Evolutionary conservation across 257 asterid genomes (phyloP), one percentile per base, ranked within the genome.

Genomic region (Nicotiana noctiflora): DNA sequence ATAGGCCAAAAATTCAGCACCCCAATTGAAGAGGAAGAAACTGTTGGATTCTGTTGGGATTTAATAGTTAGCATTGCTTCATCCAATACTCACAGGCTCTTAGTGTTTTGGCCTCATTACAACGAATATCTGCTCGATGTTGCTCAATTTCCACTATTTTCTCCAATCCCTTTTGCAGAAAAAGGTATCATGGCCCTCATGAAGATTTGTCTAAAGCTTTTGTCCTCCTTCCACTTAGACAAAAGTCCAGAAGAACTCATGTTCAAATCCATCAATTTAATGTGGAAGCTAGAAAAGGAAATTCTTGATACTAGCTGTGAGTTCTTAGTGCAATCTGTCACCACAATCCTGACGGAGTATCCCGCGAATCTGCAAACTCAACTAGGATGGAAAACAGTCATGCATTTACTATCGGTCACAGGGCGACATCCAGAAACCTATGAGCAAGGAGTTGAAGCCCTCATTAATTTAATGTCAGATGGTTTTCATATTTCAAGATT

Each of bases 401-500:
- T 95, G 29, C 97, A 95, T 81, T 84, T 95, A 79, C 83, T 96
- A 14, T 91, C 97, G 2, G 94, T 87, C 79, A 91, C 99, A 0
- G 99, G 99, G 19, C 96, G 99, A 34, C 97, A 90, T 76, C 92
- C 93, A 1, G 98, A 96, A 75, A 91, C 96, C 49, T 93, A 96
- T 29, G 96, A 89, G 17, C 94, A 87, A 4, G 97, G 97, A 0
- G 94, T 92, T 2, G 95, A 92, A 77, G 63, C 90, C 52, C 83
- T 96, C 12, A 89, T 90, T 83, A 82, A 31, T 5, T 74, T 96
- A 29, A 89, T 96, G 97, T 86, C 95, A 0, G 91, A 87, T 25
- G 84, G 82, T 80, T 74, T 77, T 15, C 88, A 85, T 82, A 85
- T 95, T 32, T 85, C 97, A 0, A 84, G 91, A 10, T 86, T 88